Evolutionary conservation across 2,329 filamentous ascomycete genomes (phyloP).

Genomic region (Plectosphaerella sp.): DNA sequence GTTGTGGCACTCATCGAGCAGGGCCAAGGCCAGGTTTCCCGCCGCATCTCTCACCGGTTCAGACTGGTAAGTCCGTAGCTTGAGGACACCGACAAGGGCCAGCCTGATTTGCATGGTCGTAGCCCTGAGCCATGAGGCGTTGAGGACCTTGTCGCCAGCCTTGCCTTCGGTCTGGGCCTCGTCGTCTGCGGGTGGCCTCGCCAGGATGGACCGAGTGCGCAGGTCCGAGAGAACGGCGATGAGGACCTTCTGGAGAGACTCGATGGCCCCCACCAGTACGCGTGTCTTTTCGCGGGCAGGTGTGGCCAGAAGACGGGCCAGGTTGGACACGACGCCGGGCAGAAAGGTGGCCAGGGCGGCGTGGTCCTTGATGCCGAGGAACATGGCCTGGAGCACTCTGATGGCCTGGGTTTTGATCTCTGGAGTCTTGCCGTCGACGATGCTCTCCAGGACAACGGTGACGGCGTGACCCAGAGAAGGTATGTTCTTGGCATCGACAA

Average conservation of each 20-base stretch:
- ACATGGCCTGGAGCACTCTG: slow-evolving; percentile 57
- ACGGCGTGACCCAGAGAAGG: slow-evolving; percentile 80
- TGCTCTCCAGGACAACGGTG: slow-evolving; percentile 71
- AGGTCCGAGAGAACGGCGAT: slow-evolving; percentile 55
- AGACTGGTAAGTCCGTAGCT: slow-evolving; percentile 67
- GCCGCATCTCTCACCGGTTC: slow-evolving; percentile 65
- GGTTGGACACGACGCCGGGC: slow-evolving; percentile 78
- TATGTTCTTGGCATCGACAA: slow-evolving; percentile 56
- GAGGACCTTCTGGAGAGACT: slow-evolving; percentile 51
- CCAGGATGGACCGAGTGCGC: slow-evolving; percentile 42
- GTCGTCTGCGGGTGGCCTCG: slow-evolving; percentile 2
- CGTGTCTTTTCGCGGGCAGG: slow-evolving; percentile 53
- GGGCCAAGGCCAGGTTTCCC: slow-evolving; percentile 63
- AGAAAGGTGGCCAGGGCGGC: slow-evolving; percentile 80
- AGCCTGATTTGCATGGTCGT: slow-evolving; percentile 79
- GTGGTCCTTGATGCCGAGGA: slow-evolving; percentile 61
- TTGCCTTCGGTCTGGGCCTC: slow-evolving; percentile 11
- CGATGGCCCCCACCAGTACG: slow-evolving; percentile 60
- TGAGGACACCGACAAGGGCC: slow-evolving; percentile 73
- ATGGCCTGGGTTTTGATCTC: slow-evolving; percentile 70
- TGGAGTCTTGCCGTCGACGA: slow-evolving; percentile 59
- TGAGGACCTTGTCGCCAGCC: slow-evolving; percentile 34
- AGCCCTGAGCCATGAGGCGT: slow-evolving; percentile 68
- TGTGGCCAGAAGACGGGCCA: slow-evolving; percentile 71
- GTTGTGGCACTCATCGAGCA: slow-evolving; percentile 74